Percentiles rank a stretch among this genome's conserved stretches.
phyloP scores from a whole-genome alignment of 1,139 yeast species.

The Lodderomyces parapsilosis region DNA sequence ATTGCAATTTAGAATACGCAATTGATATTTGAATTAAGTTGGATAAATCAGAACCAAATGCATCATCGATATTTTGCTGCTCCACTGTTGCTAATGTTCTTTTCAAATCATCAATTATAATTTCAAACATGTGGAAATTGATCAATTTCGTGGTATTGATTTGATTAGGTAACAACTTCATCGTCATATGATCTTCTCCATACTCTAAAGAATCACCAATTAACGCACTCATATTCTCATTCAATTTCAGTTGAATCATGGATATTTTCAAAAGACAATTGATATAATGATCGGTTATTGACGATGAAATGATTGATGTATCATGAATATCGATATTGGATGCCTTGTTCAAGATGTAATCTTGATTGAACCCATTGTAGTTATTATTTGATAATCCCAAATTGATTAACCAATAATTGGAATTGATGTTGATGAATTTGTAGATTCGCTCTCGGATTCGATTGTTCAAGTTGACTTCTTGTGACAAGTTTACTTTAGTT shows the following conservation, averaged over 20 bases:
- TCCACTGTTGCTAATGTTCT: slow-evolving; percentile 10
- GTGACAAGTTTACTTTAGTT: slow-evolving; percentile 35
- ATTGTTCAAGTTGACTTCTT: slow-evolving; percentile 33
- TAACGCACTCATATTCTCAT: slow-evolving; percentile 39
- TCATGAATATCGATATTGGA: slow-evolving; percentile 27
- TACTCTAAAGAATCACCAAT: slow-evolving; percentile 18
- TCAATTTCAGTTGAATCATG: slow-evolving; percentile 41
- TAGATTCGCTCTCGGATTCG: slow-evolving; percentile 44
- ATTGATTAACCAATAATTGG: slow-evolving; percentile 45
- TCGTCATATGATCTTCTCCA: slow-evolving; percentile 6
- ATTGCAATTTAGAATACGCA: slow-evolving; percentile 41
- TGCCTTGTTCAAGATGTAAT: slow-evolving; percentile 40
- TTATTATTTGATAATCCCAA: slow-evolving; percentile 41
- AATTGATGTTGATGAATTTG: slow-evolving; percentile 43
- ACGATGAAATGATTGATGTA: slow-evolving; percentile 14
- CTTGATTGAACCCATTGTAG: slow-evolving; percentile 42
- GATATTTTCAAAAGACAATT: slow-evolving; percentile 42
- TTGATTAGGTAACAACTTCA: slow-evolving; percentile 18
- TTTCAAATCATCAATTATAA: slow-evolving; percentile 34
- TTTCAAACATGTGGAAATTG: slow-evolving; percentile 45
- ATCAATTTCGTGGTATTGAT: slow-evolving; percentile 31
- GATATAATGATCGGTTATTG: slow-evolving; percentile 30
- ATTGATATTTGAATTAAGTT: slow-evolving; percentile 34
- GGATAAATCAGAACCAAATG: slow-evolving; percentile 11
- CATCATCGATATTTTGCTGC: slow-evolving; percentile 13